A percentile compares a stretch with the other conserved stretches of the same genome.
These are phyloP conservation scores for Blepharisma japonicum DNA, from an alignment of 73 alveolate genomes.

Conservation along the genomic window DNA sequence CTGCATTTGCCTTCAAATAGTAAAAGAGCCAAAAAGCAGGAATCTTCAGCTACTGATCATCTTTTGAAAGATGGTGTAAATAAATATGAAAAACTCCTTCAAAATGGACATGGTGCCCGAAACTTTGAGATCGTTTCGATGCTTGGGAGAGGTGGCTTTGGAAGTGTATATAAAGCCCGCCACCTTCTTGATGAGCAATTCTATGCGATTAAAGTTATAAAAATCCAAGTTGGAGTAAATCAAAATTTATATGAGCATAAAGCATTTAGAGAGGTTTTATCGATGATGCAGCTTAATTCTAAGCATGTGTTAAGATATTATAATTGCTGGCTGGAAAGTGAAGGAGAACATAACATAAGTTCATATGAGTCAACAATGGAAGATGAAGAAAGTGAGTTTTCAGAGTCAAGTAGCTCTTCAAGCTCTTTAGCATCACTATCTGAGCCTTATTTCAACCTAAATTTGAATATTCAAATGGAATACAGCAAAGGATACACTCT, in stretches of 20 bases:
- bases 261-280: slow-evolving; percentile 72
- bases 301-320: slow-evolving; percentile 56
- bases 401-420: neutral
- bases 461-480: slow-evolving; percentile 76
- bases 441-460: slow-evolving; percentile 25
- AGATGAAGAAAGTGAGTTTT: neutral
- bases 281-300: slow-evolving; percentile 68
- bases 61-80: no score
- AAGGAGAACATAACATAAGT: neutral
- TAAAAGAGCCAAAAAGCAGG: no score
- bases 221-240: slow-evolving; percentile 66
- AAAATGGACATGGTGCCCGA: slow-evolving; percentile 60
- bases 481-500: slow-evolving; percentile 73
- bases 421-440: neutral
- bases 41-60: no score
- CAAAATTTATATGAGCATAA: slow-evolving; percentile 63
- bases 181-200: slow-evolving; percentile 69
- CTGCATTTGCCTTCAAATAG: no score
- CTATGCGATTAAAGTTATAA: slow-evolving; percentile 76
- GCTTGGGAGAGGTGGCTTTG: slow-evolving; percentile 91
- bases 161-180: slow-evolving; percentile 70
- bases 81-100: slow-evolving; percentile 24
- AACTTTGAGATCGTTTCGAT: slow-evolving; percentile 53
- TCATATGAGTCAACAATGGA: neutral
- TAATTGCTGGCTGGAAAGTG: neutral